Base-by-base conservation (phyloP, 106 monocot species). In the Chionographis japonica region DNA sequence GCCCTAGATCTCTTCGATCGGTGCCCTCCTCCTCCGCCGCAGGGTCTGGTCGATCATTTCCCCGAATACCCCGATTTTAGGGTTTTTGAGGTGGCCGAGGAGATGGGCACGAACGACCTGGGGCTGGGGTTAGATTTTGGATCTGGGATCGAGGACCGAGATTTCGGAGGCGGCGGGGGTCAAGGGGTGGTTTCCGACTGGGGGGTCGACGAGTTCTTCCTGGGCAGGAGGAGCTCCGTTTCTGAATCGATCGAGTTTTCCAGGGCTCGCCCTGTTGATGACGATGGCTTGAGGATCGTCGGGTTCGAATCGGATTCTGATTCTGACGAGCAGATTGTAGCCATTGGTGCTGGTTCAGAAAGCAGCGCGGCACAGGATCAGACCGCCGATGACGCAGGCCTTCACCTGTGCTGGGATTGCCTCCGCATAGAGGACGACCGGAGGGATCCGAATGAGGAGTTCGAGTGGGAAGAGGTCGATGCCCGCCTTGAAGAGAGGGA, bases 391-490 rank as follows among this genome's bases (percentile, higher is more conserved):
- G 41, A 55, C 46, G 39, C 54, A 12, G 73, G 63, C 49, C 51
- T 77, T 18, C 69, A 77, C 8, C 62, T 84, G 8, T 58, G 54
- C 53, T 91, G 91, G 81, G 91, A 91, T 52, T 84, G 87, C 58
- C 85, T 92, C 36, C 71, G 60, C 20, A 51, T 85, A 17, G 83
- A 83, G 5, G 92, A 81, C 17, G 76, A 67, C 13, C 4, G 72
- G 52, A 72, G 72, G 64, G 75, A 80, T 49, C 40, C 55, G 2
- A 69, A 53, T 40, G 81, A 75, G 2, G 97, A 92, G 9, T 84
- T 92, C 57, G 97, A 89, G 37, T 89, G 89, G 92, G 92, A 97
- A 77, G 86, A 92, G 71, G 69, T 97, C 3, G 83, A 87, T 19
- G 82, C 17, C 10, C 58, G 79, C 8, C 7, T 66, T 3, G 88